These are phyloP conservation scores for Elaeis oleifera DNA, from an alignment of 202 grass and related monocot species.

Conservation along the genomic window DNA sequence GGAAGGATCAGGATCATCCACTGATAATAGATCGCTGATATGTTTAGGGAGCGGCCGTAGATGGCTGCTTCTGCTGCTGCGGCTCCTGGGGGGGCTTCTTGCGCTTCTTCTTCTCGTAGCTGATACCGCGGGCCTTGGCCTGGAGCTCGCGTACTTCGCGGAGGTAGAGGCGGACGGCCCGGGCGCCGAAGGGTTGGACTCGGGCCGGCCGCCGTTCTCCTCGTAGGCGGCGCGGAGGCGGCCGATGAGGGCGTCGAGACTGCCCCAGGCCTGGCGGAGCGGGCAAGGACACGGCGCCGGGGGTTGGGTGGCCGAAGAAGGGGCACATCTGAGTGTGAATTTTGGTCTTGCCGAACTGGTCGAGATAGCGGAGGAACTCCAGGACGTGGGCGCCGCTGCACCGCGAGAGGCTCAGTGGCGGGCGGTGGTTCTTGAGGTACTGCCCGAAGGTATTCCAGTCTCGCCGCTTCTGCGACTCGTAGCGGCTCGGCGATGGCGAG, in stretches of 20 bases:
- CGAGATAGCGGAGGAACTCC: conserved; percentile 91
- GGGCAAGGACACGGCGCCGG: conserved; percentile 82
- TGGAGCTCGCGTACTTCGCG: conserved; percentile 91
- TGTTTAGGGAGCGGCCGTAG: neutral
- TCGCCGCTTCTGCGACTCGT: conserved; percentile 90
- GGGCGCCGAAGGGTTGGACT: conserved; percentile 79
- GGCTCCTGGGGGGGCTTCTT: conserved; percentile 46
- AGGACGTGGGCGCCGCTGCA: conserved; percentile 94
- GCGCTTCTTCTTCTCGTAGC: conserved; percentile 96
- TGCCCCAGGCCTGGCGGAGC: conserved; percentile 93
- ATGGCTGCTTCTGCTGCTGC: conserved; percentile 4
- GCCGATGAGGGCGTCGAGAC: conserved; percentile 80
- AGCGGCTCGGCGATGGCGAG: conserved; percentile 55
- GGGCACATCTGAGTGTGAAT: conserved; percentile 64
- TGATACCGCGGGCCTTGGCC: conserved; percentile 69
- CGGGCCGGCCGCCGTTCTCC: conserved; percentile 75
- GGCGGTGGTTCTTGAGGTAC: conserved; percentile 88
- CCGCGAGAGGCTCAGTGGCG: conserved; percentile 61
- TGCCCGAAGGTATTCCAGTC: conserved; percentile 99
- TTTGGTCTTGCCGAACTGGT: conserved; percentile 99
- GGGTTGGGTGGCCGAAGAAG: conserved; percentile 68
- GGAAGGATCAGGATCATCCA: too few relatives aligned
- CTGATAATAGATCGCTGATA: too few relatives aligned
- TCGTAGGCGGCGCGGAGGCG: conserved; percentile 84
- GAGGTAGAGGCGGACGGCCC: conserved; percentile 83